These are phyloP conservation scores for Leucocoprinus leucothites DNA, from an alignment of 768 basidiomycete species.

Conservation along the genomic window DNA sequence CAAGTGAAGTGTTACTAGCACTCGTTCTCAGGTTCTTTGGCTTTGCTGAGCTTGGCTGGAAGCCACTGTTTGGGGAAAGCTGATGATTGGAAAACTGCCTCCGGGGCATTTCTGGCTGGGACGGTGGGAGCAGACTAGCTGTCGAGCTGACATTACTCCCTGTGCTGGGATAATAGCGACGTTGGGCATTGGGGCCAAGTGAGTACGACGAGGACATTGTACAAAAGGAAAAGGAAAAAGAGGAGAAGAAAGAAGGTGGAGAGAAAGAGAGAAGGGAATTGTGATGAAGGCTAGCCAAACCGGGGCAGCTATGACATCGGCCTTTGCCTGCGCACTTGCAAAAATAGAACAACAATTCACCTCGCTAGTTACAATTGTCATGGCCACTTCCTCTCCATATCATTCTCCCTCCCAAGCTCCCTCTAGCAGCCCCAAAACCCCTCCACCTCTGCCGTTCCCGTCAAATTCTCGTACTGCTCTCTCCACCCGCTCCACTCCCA, in stretches of 20 bases:
- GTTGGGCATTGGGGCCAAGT: constrained; percentile 34
- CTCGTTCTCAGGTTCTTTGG: constrained; percentile 2
- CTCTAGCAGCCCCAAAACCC: constrained; percentile 45
- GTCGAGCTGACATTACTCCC: constrained; percentile 45
- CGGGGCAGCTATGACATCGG: background rate
- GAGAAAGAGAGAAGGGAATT: background rate
- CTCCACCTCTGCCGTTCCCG: constrained; percentile 18
- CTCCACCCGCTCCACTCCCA: constrained; percentile 46
- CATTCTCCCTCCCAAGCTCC: constrained; percentile 32
- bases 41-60: background rate
- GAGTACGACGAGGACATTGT: constrained; percentile 22
- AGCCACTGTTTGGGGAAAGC: background rate
- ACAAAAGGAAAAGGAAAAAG: constrained; percentile 11
- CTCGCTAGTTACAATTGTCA: background rate
- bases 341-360: constrained; percentile 10
- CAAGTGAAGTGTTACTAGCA: constrained; percentile 38
- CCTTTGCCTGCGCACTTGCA: background rate
- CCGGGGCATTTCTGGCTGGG: constrained; percentile 8
- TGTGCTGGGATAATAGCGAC: constrained; percentile 35
- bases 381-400: background rate
- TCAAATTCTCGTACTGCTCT: constrained; percentile 36
- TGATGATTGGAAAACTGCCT: constrained; percentile 1
- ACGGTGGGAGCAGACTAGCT: constrained; percentile 43
- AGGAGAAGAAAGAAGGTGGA: too few species aligned
- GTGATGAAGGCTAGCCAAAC: constrained; percentile 1